A percentile compares a stretch with the other conserved stretches of the same genome.
Conservation (phyloP, 2,329 filamentous ascomycete genomes). For the Ambrosiella xylebori region DNA sequence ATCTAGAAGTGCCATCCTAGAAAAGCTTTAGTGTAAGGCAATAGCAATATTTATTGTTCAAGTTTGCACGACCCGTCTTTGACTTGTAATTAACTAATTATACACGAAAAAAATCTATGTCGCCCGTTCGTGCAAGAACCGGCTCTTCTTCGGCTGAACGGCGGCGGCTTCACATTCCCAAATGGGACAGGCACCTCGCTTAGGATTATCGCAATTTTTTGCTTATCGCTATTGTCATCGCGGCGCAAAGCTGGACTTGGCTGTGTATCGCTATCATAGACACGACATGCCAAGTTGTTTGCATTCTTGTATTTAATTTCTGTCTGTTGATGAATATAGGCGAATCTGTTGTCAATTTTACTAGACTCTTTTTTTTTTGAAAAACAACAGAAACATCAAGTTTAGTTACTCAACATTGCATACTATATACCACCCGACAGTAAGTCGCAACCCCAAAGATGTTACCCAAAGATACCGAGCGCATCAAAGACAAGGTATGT, state of each 20-base stretch:
- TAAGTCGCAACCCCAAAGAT: neutral
- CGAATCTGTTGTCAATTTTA: too few species aligned
- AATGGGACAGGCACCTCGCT: neutral
- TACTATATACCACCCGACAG: neutral
- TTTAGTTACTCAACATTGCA: neutral
- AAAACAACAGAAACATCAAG: too few species aligned
- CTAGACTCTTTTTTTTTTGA: too few species aligned
- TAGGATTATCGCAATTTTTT: neutral
- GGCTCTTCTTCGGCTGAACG: neutral
- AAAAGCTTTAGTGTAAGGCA: too few species aligned
- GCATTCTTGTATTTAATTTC: neutral
- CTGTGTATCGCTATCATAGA: neutral
- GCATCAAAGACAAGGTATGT: constrained; percentile 14
- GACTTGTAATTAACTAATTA: too few species aligned
- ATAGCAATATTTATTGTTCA: too few species aligned
- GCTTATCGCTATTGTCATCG: neutral
- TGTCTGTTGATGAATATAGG: neutral
- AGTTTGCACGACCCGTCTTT: too few species aligned
- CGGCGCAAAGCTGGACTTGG: neutral
- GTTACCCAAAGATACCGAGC: constrained; percentile 2
- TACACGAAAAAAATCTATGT: too few species aligned
- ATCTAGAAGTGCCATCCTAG: too few species aligned
- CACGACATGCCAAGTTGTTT: neutral
- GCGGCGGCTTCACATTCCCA: neutral
- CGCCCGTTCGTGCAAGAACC: neutral